Base-by-base conservation (phyloP, 2,329 filamentous ascomycete species). In the Nemania abortiva region DNA sequence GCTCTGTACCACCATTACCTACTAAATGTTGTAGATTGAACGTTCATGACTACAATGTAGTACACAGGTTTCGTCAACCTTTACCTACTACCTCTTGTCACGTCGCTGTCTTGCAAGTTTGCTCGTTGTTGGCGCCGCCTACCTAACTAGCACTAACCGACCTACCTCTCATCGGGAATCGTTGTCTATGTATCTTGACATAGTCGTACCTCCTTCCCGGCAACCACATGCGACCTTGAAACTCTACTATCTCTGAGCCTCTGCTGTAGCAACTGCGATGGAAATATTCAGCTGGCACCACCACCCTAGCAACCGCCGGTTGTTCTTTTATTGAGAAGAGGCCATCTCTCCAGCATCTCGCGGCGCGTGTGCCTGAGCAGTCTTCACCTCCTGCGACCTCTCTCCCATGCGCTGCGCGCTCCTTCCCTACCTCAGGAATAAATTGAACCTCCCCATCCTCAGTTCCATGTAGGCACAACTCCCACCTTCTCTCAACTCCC, bases 301-400 rank as follows among this genome's bases (percentile, higher is more conserved):
- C 57, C 42, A 18, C 57, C 42, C 56, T 66, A 64, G 68, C 65
- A 69, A 69, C 70, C 63, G 55, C 68, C 45, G 63, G 70, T 69
- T 65, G 65, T 62, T 61, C 37, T 57, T 59, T 42, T 22, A 63
- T 64, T 60, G 29, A 55, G 52, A 55, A 55, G 47, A 61, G 52
- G 29, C 27, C 24, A 61, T 34, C 31, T 34, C 53, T 65, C 13
- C 11, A 29, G 31, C 15, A 42, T 15, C 57, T 52, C 27, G 37
- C 56, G n/a, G 27, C 47, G 47, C 31, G 39, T 42, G 50, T 60
- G 63, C 47, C 47, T 34, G 24, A 45, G 22, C 31, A 31, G 53
- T 29, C 34, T 54, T 24, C 24, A 27, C 20, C 55, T 63, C 20
- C 42, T n/a, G 24, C 53, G 27, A 52, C 39, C 50, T 65, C 20